These are phyloP conservation scores for Penicillium malachiteum DNA, from an alignment of 495 filamentous ascomycete genomes.

Conservation along the genomic window DNA sequence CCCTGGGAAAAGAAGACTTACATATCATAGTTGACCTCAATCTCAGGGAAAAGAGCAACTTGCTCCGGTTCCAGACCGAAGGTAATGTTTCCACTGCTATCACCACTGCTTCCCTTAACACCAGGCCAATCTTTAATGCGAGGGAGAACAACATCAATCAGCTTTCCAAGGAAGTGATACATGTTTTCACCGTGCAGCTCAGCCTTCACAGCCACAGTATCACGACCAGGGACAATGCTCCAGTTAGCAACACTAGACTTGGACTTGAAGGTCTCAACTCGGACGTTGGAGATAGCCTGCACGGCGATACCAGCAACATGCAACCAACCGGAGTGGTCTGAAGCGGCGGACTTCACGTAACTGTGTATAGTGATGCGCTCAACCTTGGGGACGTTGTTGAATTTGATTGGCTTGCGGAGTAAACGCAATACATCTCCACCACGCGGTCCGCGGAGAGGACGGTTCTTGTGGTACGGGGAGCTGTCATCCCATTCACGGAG, in stretches of 20 bases:
- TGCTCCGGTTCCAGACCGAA: slow-evolving; percentile 73
- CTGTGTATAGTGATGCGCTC: slow-evolving; percentile 77
- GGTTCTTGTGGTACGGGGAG: slow-evolving; percentile 91
- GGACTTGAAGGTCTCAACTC: slow-evolving; percentile 65
- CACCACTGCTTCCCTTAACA: slow-evolving; percentile 71
- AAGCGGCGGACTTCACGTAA: slow-evolving; percentile 61
- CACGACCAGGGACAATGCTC: slow-evolving; percentile 51
- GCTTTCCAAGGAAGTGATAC: slow-evolving; percentile 82
- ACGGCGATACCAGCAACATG: slow-evolving; percentile 80
- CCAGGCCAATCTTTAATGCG: slow-evolving; percentile 94
- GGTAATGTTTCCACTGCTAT: slow-evolving; percentile 81
- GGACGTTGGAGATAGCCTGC: slow-evolving; percentile 81
- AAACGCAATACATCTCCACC: slow-evolving; percentile 68
- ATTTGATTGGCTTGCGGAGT: slow-evolving; percentile 73
- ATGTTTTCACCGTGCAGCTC: slow-evolving; percentile 75
- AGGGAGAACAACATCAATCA: slow-evolving; percentile 85
- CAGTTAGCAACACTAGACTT: slow-evolving; percentile 66
- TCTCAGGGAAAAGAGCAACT: slow-evolving; percentile 83
- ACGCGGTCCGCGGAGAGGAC: slow-evolving; percentile 77
- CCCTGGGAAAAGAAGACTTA: slow-evolving; percentile 49
- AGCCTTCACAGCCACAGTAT: slow-evolving; percentile 61
- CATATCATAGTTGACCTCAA: slow-evolving; percentile 88
- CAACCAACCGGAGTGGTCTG: slow-evolving; percentile 63
- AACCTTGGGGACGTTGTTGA: slow-evolving; percentile 81
- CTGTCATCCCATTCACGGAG: slow-evolving; percentile 85